Evolutionary conservation across 768 basidiomycete genomes (phyloP).

Genomic region (Xerocomus potaroensis): DNA sequence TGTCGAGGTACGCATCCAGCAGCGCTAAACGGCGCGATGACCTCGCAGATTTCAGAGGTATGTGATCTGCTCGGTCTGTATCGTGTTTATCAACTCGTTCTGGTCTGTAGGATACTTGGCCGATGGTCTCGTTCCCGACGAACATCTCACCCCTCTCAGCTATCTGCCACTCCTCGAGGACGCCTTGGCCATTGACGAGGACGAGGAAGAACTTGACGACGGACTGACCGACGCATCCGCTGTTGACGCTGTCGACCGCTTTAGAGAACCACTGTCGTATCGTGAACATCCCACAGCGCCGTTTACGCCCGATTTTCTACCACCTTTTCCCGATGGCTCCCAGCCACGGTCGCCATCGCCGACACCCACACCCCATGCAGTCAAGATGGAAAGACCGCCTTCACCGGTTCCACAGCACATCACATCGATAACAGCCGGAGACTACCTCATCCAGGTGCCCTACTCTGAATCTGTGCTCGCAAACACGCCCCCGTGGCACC

Average conservation of each 20-base stretch:
- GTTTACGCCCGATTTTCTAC: slow-evolving; percentile 31
- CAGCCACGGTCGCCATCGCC: slow-evolving; percentile 33
- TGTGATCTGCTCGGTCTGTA: slow-evolving; percentile 28
- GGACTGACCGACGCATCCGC: slow-evolving; percentile 20
- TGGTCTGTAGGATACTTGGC: slow-evolving; percentile 52
- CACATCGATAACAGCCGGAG: slow-evolving; percentile 46
- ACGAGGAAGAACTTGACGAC: slow-evolving; percentile 28
- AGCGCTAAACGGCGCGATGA: slow-evolving; percentile 66
- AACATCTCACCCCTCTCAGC: slow-evolving; percentile 52
- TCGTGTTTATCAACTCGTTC: slow-evolving; percentile 10
- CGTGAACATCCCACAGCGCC: slow-evolving; percentile 32
- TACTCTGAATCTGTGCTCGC: slow-evolving; percentile 72
- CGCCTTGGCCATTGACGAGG: slow-evolving; percentile 10
- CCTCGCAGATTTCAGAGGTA: slow-evolving; percentile 68
- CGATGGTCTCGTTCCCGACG: slow-evolving; percentile 53
- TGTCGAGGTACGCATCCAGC: slow-evolving; percentile 63
- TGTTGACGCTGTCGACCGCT: slow-evolving; percentile 19
- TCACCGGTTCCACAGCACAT: slow-evolving; percentile 45
- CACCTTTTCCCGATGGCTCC: slow-evolving; percentile 31
- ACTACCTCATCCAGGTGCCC: slow-evolving; percentile 68
- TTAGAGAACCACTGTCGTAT: slow-evolving; percentile 23
- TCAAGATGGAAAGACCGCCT: slow-evolving; percentile 29
- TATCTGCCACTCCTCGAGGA: slow-evolving; percentile 38
- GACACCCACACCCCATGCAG: slow-evolving; percentile 29
- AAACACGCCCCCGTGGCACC: slow-evolving; percentile 62